phyloP scores from a whole-genome alignment of 148 eudicot genomes.

The Hydrangea macrophylla region DNA sequence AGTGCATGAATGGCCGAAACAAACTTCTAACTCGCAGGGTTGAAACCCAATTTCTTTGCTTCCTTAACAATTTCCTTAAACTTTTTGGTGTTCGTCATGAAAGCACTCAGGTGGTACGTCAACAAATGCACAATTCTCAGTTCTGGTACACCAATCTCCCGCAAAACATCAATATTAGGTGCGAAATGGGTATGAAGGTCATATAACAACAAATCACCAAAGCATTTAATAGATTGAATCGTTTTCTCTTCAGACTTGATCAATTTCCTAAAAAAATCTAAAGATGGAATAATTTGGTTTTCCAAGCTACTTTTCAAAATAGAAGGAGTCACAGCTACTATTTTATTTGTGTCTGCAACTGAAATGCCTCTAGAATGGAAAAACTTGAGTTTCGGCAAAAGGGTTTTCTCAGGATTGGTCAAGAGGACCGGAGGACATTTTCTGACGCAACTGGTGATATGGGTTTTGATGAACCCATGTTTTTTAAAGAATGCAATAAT shows the following conservation, averaged over 20 bases:
- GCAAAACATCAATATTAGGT: conserved; percentile 9
- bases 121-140: neutral
- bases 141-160: conserved; percentile 4
- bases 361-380: conserved; percentile 10
- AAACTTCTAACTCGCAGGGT: neutral
- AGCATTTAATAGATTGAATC: conserved; percentile 3
- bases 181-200: neutral
- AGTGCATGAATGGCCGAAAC: neutral
- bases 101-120: neutral
- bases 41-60: conserved; percentile 15
- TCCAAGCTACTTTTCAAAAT: conserved; percentile 1
- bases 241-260: conserved; percentile 1
- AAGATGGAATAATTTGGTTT: conserved; percentile 6
- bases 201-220: neutral
- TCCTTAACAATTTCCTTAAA: conserved; percentile 10
- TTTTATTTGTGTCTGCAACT: neutral
- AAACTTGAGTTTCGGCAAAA: conserved; percentile 15
- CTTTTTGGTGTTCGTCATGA: neutral
- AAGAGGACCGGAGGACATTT: neutral
- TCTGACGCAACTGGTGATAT: conserved; percentile 1
- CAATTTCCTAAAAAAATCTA: neutral
- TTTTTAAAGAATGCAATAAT: neutral
- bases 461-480: conserved; percentile 12
- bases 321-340: neutral
- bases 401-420: conserved; percentile 3